Evolutionary conservation across 768 basidiomycete genomes (phyloP).

Genomic region (Kwoniella pini): DNA sequence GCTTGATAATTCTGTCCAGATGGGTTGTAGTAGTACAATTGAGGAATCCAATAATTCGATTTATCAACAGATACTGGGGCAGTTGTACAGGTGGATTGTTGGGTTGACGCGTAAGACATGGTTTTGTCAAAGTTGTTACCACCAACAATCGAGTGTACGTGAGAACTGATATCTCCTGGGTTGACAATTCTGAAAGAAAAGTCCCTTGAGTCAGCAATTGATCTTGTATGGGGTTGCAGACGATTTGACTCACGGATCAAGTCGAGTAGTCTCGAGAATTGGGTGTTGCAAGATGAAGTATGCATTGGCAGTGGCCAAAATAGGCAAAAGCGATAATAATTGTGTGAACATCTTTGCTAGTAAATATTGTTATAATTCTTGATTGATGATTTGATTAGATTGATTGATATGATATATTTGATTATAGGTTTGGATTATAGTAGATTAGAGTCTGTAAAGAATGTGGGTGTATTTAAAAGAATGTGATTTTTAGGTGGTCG

Average conservation of each 20-base stretch:
- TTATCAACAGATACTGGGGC: slow-evolving; percentile 53
- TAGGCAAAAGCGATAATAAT: slow-evolving; percentile 26
- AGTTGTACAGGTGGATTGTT: slow-evolving; percentile 52
- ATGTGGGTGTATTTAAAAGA: slow-evolving; percentile 18
- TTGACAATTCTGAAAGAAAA: slow-evolving; percentile 39
- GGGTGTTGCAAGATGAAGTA: slow-evolving; percentile 52
- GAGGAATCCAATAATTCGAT: slow-evolving; percentile 55
- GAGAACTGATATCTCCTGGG: slow-evolving; percentile 42
- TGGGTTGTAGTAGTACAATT: slow-evolving; percentile 54
- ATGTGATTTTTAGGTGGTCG: slow-evolving; percentile 19
- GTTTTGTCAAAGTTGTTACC: slow-evolving; percentile 52
- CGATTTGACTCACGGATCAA: slow-evolving; percentile 51
- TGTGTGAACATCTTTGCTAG: slow-evolving; percentile 21
- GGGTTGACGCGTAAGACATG: slow-evolving; percentile 48
- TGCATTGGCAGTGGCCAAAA: slow-evolving; percentile 30
- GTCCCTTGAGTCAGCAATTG: background rate
- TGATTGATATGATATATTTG: slow-evolving; percentile 12
- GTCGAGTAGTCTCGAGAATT: slow-evolving; percentile 45
- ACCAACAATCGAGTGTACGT: slow-evolving; percentile 55
- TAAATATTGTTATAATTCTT: slow-evolving; percentile 13
- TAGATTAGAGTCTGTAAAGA: slow-evolving; percentile 3
- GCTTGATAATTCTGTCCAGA: slow-evolving; percentile 41
- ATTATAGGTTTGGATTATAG: background rate
- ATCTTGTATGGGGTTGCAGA: background rate
- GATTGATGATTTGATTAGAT: slow-evolving; percentile 3